Evolutionary conservation across 306 rosid species (phyloP), one percentile per base, ranked within the genome.

Genomic region (Casuarina glauca): DNA sequence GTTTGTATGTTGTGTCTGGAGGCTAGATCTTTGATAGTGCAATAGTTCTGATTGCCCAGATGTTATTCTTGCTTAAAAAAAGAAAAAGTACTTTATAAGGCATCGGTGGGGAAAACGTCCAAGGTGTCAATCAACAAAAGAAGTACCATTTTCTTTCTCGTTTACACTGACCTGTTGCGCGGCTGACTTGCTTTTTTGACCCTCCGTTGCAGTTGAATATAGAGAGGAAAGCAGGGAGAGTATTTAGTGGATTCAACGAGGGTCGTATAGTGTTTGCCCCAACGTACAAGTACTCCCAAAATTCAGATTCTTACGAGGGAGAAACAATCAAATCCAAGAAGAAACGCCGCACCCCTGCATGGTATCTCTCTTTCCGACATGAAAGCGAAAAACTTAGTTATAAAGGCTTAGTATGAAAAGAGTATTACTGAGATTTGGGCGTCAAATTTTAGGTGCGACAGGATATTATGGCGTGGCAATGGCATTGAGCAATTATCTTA

Each of bases 321-420:
- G 98, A 93, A 76, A 91, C 95, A 0, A 77, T 81, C 61, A 88
- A 93, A 79, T 89, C 98, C 67, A 93, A 89, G 88, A 91, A 83
- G 86, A 93, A 93, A 86, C 95, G 97, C 3, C 82, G 98, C 76
- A 93, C 98, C 4, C 98, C 98, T 0, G 93, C 98, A 61, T 93
- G 98, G 97, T 93, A n/a, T 53, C 45, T 61, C 51, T 16, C 20
- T 53, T 44, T 45, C 32, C 15, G 20, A 41, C 19, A 12, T 74
- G 3, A 53, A 17, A 39, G 46, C 42, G 68, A 15, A 17, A 2
- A 7, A 9, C 1, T 19, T 49, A 36, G 17, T 19, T 35, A 42
- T 16, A 19, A 20, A 42, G 32, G 32, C 32, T 26, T 26, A 8
- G 43, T 1, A n/a, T 7, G 73, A 15, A 12, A 35, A 41, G 6